Base-by-base conservation (phyloP, 2,329 filamentous ascomycete species). In the Alternaria brassicae region DNA sequence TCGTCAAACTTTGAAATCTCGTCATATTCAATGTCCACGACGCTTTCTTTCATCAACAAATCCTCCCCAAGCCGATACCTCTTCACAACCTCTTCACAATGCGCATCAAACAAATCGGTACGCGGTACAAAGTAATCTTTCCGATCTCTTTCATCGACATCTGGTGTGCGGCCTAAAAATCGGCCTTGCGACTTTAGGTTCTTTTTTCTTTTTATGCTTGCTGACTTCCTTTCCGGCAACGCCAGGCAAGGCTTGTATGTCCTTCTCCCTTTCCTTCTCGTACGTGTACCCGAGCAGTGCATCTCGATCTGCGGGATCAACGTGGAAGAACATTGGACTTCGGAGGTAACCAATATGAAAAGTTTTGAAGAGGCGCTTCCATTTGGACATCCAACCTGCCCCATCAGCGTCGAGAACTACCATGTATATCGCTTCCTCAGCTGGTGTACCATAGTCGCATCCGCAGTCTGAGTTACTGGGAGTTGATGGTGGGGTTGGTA, bases 291-390 rank as follows among this genome's bases (percentile, higher is more conserved):
- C 88, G 21, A 93, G 78, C 67, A 94, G 78, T 0, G 88, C 88
- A 78, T 94, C 91, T 2, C 90, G 82, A 74, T 94, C 91, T 1
- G 85, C 82, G 0, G 91, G 91, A 70, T 94, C 91, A 13, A 91
- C 83, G 71, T 95, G 91, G 80, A 92, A 94, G 70, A 93, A 90
- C 89, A 94, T 91, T 0, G 90, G 91, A 65, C 90, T 93, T 15
- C 91, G 84, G 37, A 95, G 79, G 68, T 93, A 86, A 1, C 84
- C 82, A 45, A 94, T 94, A 48, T 88, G 84, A 42, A 92, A 86
- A 3, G 84, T 85, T 30, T 83, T 80, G 77, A 94, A 94, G 3
- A 90, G 83, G 13, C 82, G 80, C 42, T 90, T 86, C 91, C 91
- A 94, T 39, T 86, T 83, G 9, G 83, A 78, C 82, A 94, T 86